A percentile compares a stretch with the other conserved stretches of the same genome.
phyloP scores from a whole-genome alignment of 2,329 filamentous ascomycete species.

The Colletotrichum sp. region DNA sequence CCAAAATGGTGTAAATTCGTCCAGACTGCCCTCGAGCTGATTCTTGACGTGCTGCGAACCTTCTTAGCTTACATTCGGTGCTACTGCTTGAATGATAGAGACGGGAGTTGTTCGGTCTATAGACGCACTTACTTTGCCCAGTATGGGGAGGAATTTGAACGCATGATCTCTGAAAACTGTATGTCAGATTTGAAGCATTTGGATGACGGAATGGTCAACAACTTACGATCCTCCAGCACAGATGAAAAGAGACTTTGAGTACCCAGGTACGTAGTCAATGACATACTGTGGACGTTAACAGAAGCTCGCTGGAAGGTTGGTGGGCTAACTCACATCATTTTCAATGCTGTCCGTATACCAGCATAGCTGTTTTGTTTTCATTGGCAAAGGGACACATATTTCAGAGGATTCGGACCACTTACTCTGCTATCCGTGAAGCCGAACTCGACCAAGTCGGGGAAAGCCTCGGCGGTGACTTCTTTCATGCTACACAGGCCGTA shows the following conservation, averaged over 20 bases:
- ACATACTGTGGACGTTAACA: background rate
- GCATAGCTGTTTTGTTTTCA: background rate
- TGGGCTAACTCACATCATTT: background rate
- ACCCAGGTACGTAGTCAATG: background rate
- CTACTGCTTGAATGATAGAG: background rate
- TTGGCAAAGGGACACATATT: background rate
- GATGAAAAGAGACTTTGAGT: background rate
- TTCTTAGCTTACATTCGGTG: background rate
- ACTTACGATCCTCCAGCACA: background rate
- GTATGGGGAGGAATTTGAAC: background rate
- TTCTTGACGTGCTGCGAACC: background rate
- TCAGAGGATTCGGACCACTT: background rate
- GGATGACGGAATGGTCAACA: background rate
- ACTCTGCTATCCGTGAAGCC: constrained; percentile 26
- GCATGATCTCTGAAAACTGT: background rate
- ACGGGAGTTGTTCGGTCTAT: background rate
- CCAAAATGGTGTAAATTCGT: background rate
- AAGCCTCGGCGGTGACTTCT: constrained; percentile 23
- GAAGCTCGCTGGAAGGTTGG: background rate
- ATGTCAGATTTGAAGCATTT: background rate
- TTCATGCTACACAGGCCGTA: constrained; percentile 29
- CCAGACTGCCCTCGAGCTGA: background rate
- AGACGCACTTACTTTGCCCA: background rate
- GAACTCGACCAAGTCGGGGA: constrained; percentile 27
- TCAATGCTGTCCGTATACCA: constrained; percentile 15